Percentiles rank a stretch among this genome's conserved stretches.
These are phyloP conservation scores for Acanthamoeba triangularis DNA, from an alignment of 208 protist genomes.

Conservation along the genomic window DNA sequence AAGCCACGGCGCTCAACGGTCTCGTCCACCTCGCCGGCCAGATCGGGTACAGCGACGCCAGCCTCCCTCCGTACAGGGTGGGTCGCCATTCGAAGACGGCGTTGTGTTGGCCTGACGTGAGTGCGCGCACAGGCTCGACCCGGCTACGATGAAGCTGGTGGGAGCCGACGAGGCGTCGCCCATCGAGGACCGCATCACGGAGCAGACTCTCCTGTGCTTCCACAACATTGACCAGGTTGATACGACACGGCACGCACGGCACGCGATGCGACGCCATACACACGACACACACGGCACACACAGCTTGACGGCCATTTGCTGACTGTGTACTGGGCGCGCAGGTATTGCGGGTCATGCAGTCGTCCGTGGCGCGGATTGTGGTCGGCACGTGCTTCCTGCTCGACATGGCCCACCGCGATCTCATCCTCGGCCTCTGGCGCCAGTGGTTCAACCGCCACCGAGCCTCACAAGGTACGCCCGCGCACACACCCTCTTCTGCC, in stretches of 20 bases:
- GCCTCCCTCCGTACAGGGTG: background rate
- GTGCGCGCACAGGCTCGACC: background rate
- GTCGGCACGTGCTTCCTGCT: constrained; percentile 30
- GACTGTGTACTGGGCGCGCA: background rate
- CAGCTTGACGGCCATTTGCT: background rate
- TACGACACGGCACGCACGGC: too few relatives aligned
- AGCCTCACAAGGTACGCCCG: background rate
- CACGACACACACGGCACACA: too few relatives aligned
- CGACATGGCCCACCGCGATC: background rate
- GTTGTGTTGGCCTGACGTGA: background rate
- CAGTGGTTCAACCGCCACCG: background rate
- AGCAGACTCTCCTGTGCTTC: constrained; percentile 8
- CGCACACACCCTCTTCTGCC: too few relatives aligned
- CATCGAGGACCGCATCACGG: background rate
- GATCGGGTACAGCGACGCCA: constrained; percentile 12
- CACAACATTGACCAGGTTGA: constrained; percentile 14
- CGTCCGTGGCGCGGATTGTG: background rate
- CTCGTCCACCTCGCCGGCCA: constrained; percentile 70
- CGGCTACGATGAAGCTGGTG: constrained; percentile 49
- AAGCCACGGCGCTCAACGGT: constrained; percentile 34
- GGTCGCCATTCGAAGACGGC: too few relatives aligned
- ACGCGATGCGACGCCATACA: too few relatives aligned
- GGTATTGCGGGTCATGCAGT: constrained; percentile 33
- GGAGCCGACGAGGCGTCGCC: background rate
- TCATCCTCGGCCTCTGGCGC: constrained; percentile 1